Evolutionary conservation across 805 yeast species (phyloP).

Genomic region (Suhomyces sp.): DNA sequence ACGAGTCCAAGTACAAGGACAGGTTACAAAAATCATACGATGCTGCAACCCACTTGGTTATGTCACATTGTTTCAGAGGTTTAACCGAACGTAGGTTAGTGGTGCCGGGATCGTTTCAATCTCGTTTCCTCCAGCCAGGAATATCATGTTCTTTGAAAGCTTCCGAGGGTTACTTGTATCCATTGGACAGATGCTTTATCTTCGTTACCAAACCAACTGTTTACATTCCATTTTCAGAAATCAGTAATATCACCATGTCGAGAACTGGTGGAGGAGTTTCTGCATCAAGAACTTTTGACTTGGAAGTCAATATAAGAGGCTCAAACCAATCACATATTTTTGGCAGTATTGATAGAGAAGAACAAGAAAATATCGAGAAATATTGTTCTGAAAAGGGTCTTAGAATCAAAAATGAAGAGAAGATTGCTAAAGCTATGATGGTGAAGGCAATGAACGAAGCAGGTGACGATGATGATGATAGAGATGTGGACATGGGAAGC

Average conservation of each 20-base stretch:
- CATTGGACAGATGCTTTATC: constrained; percentile 86
- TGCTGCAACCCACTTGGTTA: constrained; percentile 79
- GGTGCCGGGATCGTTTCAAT: constrained; percentile 77
- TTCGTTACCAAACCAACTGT: constrained; percentile 94
- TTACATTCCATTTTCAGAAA: constrained; percentile 82
- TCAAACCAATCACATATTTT: constrained; percentile 71
- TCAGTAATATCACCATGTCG: constrained; percentile 73
- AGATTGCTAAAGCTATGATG: constrained; percentile 77
- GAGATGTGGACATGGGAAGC: constrained; percentile 57
- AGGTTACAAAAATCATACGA: constrained; percentile 75
- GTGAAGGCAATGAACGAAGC: constrained; percentile 69
- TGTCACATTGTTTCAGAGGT: constrained; percentile 86
- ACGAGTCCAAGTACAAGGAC: constrained; percentile 68
- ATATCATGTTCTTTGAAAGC: constrained; percentile 92
- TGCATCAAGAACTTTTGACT: constrained; percentile 86
- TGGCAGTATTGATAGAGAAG: constrained; percentile 87
- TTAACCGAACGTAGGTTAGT: constrained; percentile 82
- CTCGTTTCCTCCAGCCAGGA: constrained; percentile 78
- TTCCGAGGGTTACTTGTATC: constrained; percentile 88
- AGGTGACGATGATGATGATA: constrained; percentile 47
- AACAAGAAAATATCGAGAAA: constrained; percentile 73
- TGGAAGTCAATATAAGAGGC: constrained; percentile 70
- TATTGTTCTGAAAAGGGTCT: constrained; percentile 76
- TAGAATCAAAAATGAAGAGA: constrained; percentile 83
- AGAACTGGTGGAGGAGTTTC: constrained; percentile 78